Conservation (phyloP, 1,139 yeast genomes). For the Kodamaea ohmeri region DNA sequence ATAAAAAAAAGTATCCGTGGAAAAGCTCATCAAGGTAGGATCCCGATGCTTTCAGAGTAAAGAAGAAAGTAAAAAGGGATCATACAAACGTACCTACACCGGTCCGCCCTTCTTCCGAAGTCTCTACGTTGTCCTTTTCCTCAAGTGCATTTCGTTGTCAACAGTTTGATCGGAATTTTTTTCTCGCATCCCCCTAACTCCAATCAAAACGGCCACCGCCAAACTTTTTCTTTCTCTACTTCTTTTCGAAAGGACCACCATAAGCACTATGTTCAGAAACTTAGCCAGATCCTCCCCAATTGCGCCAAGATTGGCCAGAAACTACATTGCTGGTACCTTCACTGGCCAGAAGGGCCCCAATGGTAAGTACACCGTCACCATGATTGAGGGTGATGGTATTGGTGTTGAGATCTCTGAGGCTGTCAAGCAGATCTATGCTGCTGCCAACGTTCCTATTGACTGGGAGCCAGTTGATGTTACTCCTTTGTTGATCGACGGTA, state of each 20-base stretch:
- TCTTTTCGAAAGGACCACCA: conserved; percentile 7
- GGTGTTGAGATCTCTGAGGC: conserved; percentile 95
- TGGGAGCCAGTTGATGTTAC: conserved; percentile 98
- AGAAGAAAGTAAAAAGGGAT: background rate
- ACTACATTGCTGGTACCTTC: conserved; percentile 49
- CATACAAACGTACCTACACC: background rate
- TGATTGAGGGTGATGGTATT: conserved; percentile 98
- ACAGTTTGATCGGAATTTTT: conserved; percentile 1
- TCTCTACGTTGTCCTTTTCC: background rate
- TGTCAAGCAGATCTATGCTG: conserved; percentile 84
- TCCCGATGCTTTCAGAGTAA: background rate
- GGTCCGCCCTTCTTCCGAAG: conserved; percentile 1
- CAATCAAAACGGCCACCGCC: conserved; percentile 5
- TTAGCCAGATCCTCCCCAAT: conserved; percentile 31
- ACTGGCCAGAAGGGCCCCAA: conserved; percentile 46
- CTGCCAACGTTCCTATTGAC: conserved; percentile 92
- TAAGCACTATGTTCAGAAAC: conserved; percentile 42
- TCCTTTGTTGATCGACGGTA: conserved; percentile 87
- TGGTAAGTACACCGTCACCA: conserved; percentile 87
- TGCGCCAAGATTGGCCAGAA: conserved; percentile 44
- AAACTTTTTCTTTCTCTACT: conserved; percentile 8
- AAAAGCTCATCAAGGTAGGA: background rate
- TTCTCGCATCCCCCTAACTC: conserved; percentile 7
- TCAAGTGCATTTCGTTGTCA: background rate
- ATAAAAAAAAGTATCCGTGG: background rate